Base-by-base conservation (phyloP, 768 basidiomycete genomes). In the Phlebiopsis flavidoalba region DNA sequence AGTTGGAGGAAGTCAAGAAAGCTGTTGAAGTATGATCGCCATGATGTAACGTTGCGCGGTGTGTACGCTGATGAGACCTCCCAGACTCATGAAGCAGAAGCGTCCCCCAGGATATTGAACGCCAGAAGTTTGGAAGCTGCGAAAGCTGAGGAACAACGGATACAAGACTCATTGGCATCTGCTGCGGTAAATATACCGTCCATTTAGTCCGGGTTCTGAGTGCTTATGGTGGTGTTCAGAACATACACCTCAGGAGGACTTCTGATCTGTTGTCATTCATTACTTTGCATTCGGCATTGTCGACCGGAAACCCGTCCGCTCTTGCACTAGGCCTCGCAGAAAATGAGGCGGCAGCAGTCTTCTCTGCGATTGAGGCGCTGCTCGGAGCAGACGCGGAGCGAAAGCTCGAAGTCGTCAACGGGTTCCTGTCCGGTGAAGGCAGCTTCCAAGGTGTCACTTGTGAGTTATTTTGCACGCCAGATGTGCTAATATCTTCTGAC, bases 1-100 rank as follows among this genome's bases (percentile, higher is more conserved):
- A 95, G 67, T 75, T 96, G 14, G 85, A 83, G 24, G 94, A 95
- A 60, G 83, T 94, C 48, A 89, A 88, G 73, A 93, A 90, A 71
- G 84, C 81, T 46, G 80, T 95, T 63, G 92, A 96, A 83, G 94
- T 93, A 19, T 51, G 33, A 33, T 31, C 45, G 40, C 31, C 36
- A 33, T 36, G 43, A 8, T 35, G 31, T 57, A 19, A 31, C 26
- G 26, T n/a, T n/a, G 26, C 58, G 36, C 55, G 21, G 50, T 52
- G 24, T n/a, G 57, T 15, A 53, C 46, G 19, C 57, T 48, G 15
- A 46, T 35, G 40, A 43, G 21, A 31, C 31, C 37, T 22, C 57
- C 11, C 63, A 92, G 91, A 72, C 71, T 47, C 77, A 87, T 64
- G 91, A 93, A 73, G 75, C 80, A 1, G 89, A 89, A 63, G 65